Evolutionary conservation across 31 red algal species (phyloP), one percentile per base, ranked within the genome.

Genomic region (Odonthalia washingtoniensis): DNA sequence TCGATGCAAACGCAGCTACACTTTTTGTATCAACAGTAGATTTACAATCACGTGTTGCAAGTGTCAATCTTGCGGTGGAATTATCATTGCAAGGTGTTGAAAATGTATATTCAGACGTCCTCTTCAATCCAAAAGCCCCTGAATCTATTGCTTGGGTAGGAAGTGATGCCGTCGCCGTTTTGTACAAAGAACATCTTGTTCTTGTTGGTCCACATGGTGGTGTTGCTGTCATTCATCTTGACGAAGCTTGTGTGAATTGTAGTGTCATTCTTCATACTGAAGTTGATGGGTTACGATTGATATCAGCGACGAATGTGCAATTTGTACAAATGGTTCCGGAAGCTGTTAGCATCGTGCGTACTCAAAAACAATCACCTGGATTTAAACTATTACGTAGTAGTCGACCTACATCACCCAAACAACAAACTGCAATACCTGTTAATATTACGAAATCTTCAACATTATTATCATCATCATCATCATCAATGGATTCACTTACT

Each of bases 311-410:
- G 28, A 36, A 52, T 46, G 33, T 76, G n/a, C 68, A 89, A 42
- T 95, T 90, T 41, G 75, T 95, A 18, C 86, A 89, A 65, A 95
- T 90, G 92, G 92, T 95, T 49, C 77, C 92, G 4, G 86, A 89
- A 65, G 63, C 81, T 2, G 74, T 95, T 49, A 80, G 69, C 0
- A 40, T 86, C 41, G 87, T 90, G 1, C 67, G 62, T 30, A 76
- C 21, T 72, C 69, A 87, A 70, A 74, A 43, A 35, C 81, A 85
- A 45, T 45, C 80, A 18, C 75, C 92, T 40, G 81, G 83, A 64
- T 82, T 78, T 30, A 89, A 90, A 44, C 66, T 95, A n/a, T 53
- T 86, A 39, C 70, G 66, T 21, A 82, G 86, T 67, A 69, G 75
- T 46, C n/a, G n/a, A n/a, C n/a, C n/a, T n/a, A n/a, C n/a, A n/a